Base-by-base conservation (phyloP, 768 basidiomycete genomes). In the Clavaria fumosa region DNA sequence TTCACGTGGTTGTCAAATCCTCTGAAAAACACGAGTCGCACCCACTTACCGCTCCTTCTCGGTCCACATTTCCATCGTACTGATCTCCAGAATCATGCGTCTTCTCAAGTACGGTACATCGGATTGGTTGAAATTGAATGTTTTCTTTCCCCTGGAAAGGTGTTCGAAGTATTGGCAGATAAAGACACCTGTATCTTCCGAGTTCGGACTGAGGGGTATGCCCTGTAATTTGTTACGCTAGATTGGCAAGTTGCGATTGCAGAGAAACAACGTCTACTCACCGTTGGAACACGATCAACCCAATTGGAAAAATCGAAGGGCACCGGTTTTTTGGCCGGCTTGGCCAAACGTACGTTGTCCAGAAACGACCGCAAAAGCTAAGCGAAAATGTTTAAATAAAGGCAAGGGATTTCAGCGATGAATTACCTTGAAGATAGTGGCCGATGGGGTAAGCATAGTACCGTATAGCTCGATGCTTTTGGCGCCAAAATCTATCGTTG, bases 401-500 rank as follows among this genome's bases (percentile, higher is more conserved):
- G 14, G 32, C 1, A 26, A 10, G 2, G 12, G 34, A 14, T 9
- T 28, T 69, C 26, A 9, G 26, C n/a, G n/a, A n/a, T n/a, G 39
- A 46, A n/a, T n/a, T n/a, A 90, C 88, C 58, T 69, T 64, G 60
- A 78, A 83, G 22, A 93, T 73, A 17, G 53, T 46, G 2, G 53
- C 49, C 41, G 73, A 65, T 26, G 67, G 62, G 46, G 70, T 62
- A 9, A 74, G 75, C 81, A 97, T 80, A 49, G 90, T 97, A 51
- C 97, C 95, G 52, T 89, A 96, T 21, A 83, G 89, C 53, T 97
- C 95, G 52, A 99, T 72, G 38, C 91, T 72, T 58, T 89, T 93
- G 48, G 65, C 61, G 35, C 74, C 69, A 54, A 99, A 78, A 54
- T 99, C 91, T 47, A 99, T 90, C 0, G 83, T 83, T 5, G 86